A percentile compares a stretch with the other conserved stretches of the same genome.
These are phyloP conservation scores for Fonsecaea nubica DNA, from an alignment of 2,329 filamentous ascomycete species.

Conservation along the genomic window DNA sequence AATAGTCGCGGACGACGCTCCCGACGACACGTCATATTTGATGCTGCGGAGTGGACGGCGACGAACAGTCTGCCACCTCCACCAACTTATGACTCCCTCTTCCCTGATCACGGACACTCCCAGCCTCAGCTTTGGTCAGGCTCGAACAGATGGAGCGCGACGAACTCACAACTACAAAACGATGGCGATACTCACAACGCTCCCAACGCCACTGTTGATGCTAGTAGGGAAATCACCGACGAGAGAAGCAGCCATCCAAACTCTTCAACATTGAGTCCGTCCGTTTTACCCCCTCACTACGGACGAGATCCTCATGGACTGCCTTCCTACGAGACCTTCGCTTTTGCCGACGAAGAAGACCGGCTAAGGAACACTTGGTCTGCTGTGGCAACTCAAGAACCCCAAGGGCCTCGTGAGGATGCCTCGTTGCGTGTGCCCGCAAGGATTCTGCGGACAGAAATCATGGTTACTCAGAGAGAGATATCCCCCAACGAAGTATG, in stretches of 20 bases:
- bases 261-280: background rate
- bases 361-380: background rate
- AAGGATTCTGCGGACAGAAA: background rate
- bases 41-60: background rate
- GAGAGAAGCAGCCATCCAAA: background rate
- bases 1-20: too few relatives aligned
- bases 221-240: background rate
- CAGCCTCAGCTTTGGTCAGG: background rate
- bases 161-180: background rate
- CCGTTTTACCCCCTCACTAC: background rate
- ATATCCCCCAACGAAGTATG: background rate
- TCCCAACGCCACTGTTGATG: background rate
- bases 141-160: background rate
- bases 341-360: background rate
- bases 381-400: background rate
- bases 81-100: background rate
- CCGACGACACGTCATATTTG: background rate
- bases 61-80: background rate
- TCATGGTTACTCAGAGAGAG: background rate
- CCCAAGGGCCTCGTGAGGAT: background rate
- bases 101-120: background rate
- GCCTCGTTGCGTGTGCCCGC: background rate
- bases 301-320: background rate
- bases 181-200: background rate
- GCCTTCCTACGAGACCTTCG: background rate